Conservation (phyloP, 768 basidiomycete species). For the Hericium rajendrae region DNA sequence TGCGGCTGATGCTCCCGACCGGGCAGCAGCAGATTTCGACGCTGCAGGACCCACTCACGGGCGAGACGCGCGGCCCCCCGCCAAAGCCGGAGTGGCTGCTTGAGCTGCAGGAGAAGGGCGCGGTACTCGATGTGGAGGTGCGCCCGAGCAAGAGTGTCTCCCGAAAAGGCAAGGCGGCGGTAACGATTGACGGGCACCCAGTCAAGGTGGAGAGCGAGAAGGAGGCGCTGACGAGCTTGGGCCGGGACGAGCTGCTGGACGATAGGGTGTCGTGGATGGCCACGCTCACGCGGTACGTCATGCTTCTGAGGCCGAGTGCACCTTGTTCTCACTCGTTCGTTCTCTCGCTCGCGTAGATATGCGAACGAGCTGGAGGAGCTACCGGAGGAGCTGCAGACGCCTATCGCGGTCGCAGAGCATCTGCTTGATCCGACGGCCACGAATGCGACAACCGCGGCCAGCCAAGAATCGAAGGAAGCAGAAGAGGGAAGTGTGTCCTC, state of each 20-base stretch:
- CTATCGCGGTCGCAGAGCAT: conserved; percentile 52
- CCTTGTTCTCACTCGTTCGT: neutral
- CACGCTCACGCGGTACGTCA: conserved; percentile 55
- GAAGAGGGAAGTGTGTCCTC: conserved; percentile 2
- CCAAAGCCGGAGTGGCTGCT: conserved; percentile 66
- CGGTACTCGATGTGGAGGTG: conserved; percentile 47
- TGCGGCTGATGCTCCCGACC: conserved; percentile 75
- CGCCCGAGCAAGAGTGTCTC: conserved; percentile 29
- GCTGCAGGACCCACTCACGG: conserved; percentile 74
- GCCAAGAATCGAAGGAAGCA: conserved; percentile 14
- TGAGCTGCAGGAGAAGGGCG: conserved; percentile 51
- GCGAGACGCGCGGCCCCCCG: conserved; percentile 48
- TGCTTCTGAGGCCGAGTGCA: conserved; percentile 7
- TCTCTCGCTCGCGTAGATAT: conserved; percentile 4
- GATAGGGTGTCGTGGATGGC: conserved; percentile 57
- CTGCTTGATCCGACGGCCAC: conserved; percentile 36
- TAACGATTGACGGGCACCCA: conserved; percentile 32
- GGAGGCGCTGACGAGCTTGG: conserved; percentile 61
- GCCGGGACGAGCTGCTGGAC: conserved; percentile 70
- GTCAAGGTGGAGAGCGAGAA: conserved; percentile 58
- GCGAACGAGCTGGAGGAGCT: conserved; percentile 44
- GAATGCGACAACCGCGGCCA: conserved; percentile 6
- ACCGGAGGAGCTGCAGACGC: conserved; percentile 49
- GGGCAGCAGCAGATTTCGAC: conserved; percentile 70
- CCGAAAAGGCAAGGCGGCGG: conserved; percentile 25